phyloP scores from a whole-genome alignment of 441 rosid species.

The Pelargonium citronellum region DNA sequence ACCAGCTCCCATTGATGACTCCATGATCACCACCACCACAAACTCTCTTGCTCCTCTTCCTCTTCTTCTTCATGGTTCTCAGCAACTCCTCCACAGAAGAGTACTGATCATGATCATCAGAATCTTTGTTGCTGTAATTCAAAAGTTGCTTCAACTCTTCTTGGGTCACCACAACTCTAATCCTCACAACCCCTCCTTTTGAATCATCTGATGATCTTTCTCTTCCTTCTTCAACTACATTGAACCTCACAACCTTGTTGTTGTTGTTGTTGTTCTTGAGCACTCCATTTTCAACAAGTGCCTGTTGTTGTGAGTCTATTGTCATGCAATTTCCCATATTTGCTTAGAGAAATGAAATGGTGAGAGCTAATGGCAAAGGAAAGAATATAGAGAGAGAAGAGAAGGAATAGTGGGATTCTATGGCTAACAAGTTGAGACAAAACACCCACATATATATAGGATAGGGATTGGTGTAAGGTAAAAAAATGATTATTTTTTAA shows the following conservation, averaged over 20 bases:
- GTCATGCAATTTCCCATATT: constrained; percentile 1
- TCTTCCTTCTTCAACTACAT: constrained; percentile 17
- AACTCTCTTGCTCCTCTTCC: constrained; percentile 12
- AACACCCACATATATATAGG: neutral
- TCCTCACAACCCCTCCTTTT: constrained; percentile 35
- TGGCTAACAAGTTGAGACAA: neutral
- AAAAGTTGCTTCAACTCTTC: constrained; percentile 34
- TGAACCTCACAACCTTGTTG: constrained; percentile 29
- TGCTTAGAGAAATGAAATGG: neutral
- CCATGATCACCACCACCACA: neutral
- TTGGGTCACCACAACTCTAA: constrained; percentile 52
- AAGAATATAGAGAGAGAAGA: neutral
- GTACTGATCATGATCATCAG: constrained; percentile 1
- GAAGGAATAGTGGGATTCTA: neutral
- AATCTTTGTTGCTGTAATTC: constrained; percentile 23
- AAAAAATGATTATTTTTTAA: too few species aligned
- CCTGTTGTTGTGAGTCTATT: neutral
- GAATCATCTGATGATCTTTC: constrained; percentile 13
- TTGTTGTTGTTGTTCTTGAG: constrained; percentile 13
- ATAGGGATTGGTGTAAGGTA: neutral
- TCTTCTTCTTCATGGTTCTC: constrained; percentile 34
- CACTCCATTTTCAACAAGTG: neutral
- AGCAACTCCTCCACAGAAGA: constrained; percentile 40
- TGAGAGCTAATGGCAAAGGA: neutral
- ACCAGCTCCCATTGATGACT: constrained; percentile 31